These are phyloP conservation scores for Diaporthe aspalathi DNA, from an alignment of 2,329 filamentous ascomycete species.

Conservation along the genomic window DNA sequence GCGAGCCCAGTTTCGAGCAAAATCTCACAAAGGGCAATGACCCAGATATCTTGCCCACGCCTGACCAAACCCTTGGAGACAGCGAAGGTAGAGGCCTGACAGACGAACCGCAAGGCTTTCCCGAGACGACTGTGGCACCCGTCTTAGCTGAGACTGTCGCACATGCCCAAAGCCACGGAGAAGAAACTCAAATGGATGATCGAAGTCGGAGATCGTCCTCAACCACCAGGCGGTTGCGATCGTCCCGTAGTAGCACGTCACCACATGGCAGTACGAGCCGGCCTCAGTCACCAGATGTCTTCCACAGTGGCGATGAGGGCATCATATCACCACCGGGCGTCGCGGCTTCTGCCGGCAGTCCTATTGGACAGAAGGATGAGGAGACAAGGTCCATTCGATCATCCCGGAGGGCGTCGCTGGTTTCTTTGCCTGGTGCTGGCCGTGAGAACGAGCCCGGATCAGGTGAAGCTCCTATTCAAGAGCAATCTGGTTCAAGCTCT, in stretches of 20 bases:
- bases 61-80: not conserved
- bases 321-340: not conserved
- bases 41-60: not conserved
- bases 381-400: constrained; percentile 29
- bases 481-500: not conserved
- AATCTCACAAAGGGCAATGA: not conserved
- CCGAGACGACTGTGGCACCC: not conserved
- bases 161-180: constrained; percentile 3
- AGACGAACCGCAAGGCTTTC: not conserved
- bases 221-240: constrained; percentile 6
- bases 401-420: constrained; percentile 24
- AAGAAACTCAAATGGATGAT: not conserved
- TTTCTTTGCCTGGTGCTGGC: constrained; percentile 10
- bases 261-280: not conserved
- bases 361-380: constrained; percentile 35
- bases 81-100: not conserved
- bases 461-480: not conserved
- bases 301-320: constrained; percentile 4
- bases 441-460: not conserved
- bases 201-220: not conserved
- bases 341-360: constrained; percentile 13
- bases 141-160: no score
- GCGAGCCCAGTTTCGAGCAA: no score
- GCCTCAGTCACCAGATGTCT: constrained; percentile 6
- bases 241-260: constrained; percentile 12